phyloP scores from a whole-genome alignment of 306 rosid genomes.

The Hippophae rhamnoides region DNA sequence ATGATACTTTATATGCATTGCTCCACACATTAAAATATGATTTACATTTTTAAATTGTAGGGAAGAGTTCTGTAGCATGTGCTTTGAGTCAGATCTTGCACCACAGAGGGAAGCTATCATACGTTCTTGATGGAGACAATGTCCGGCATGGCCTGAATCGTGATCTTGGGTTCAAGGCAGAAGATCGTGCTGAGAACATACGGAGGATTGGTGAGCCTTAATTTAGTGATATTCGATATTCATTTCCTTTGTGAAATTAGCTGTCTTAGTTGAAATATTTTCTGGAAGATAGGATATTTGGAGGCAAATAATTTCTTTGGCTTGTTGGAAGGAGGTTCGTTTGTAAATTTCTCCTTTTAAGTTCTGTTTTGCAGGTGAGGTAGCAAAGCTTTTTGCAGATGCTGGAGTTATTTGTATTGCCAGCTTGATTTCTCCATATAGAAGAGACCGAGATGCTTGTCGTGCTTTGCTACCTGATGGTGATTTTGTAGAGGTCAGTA shows the following conservation, averaged over 20 bases:
- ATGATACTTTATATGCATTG: background rate
- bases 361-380: constrained; percentile 55
- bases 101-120: constrained; percentile 59
- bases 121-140: constrained; percentile 91
- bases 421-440: constrained; percentile 79
- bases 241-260: too few species aligned
- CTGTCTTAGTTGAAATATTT: background rate
- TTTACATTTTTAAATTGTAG: constrained; percentile 17
- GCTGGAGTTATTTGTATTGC: constrained; percentile 88
- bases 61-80: constrained; percentile 94
- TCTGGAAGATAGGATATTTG: background rate
- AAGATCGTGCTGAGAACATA: constrained; percentile 98
- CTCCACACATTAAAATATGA: background rate
- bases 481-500: constrained; percentile 74
- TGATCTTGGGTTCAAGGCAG: constrained; percentile 81
- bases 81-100: constrained; percentile 72
- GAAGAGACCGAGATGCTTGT: constrained; percentile 76
- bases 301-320: background rate
- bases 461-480: constrained; percentile 75
- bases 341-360: background rate
- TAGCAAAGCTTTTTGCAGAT: constrained; percentile 90
- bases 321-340: background rate
- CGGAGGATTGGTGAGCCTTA: constrained; percentile 69
- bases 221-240: background rate
- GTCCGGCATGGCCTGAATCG: constrained; percentile 84